Evolutionary conservation across 352 stramenopile species (phyloP), one percentile per base, ranked within the genome.

Genomic region (Peronosclerospora sorghi): DNA sequence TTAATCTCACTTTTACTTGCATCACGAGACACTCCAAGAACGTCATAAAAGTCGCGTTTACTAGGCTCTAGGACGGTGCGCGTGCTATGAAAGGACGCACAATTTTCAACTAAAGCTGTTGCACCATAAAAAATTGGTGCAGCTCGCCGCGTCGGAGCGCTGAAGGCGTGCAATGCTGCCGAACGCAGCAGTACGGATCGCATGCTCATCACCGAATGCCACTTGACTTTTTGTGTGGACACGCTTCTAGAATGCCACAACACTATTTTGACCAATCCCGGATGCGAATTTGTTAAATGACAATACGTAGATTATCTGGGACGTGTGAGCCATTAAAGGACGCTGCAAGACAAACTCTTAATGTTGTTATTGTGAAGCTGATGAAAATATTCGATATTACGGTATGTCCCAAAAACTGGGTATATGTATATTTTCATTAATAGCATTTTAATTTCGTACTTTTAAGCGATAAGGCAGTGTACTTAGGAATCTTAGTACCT

Each of bases 11-110:
- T 90, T 70, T 98, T 97, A 51, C 83, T 73, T 4, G 93, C 88
- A 35, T 83, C 71, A 24, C 63, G 73, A 1, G 66, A 63, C 19
- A 98, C 76, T 42, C 92, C 91, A 19, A 99, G 73, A 1, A 97
- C 67, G 32, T 98, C 85, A 63, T 98, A 99, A 68, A 96, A 98
- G 69, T 98, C 95, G 57, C 82, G 72, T 65, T 98, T 95, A 5
- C 60, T 37, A 32, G 54, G 55, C 48, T 81, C 53, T 35, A 65
- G 51, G 9, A 67, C 24, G 21, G 59, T 54, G 7, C 63, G 64
- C 36, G 81, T 86, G 56, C 66, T 81, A 57, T 94, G 81, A 56
- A 94, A 68, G 15, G 49, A 36, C 17, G 54, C 58, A 10, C 39
- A 59, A 12, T 59, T 42, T 10, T 56, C 28, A 19, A 49, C 6